Percentiles rank a stretch among this genome's conserved stretches.
These are phyloP conservation scores for Penicillium sp. DNA, from an alignment of 2,329 filamentous ascomycete genomes.

Conservation along the genomic window DNA sequence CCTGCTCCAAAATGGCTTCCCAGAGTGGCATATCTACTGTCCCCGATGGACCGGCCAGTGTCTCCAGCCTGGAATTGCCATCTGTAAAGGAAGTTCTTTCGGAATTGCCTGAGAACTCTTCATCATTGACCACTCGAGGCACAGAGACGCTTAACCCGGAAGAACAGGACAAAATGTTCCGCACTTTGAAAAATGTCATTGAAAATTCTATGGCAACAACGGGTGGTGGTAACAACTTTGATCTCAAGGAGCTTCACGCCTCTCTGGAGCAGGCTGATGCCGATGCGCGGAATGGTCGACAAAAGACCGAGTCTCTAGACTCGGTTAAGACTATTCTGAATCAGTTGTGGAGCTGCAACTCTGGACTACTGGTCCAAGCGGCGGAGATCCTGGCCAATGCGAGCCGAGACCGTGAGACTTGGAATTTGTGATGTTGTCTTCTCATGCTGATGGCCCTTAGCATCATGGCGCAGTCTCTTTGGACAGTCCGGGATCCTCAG, in stretches of 20 bases:
- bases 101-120: slow-evolving; percentile 17
- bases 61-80: slow-evolving; percentile 20
- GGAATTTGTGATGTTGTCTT: not conserved
- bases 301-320: slow-evolving; percentile 22
- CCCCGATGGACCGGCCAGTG: slow-evolving; percentile 4
- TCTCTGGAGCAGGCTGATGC: slow-evolving; percentile 29
- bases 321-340: slow-evolving; percentile 28
- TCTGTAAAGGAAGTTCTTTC: slow-evolving; percentile 25
- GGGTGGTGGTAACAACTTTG: slow-evolving; percentile 20
- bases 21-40: slow-evolving; percentile 11
- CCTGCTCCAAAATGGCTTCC: slow-evolving; percentile 17
- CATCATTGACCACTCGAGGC: slow-evolving; percentile 16
- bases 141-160: slow-evolving; percentile 18
- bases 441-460: slow-evolving; percentile 19
- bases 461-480: slow-evolving; percentile 36
- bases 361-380: slow-evolving; percentile 31
- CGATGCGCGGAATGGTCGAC: slow-evolving; percentile 18
- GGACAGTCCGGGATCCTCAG: slow-evolving; percentile 38
- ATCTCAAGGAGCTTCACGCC: slow-evolving; percentile 27
- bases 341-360: slow-evolving; percentile 36
- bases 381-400: slow-evolving; percentile 39
- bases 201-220: slow-evolving; percentile 20
- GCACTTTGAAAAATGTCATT: slow-evolving; percentile 29
- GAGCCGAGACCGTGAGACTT: slow-evolving; percentile 39
- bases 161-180: slow-evolving; percentile 34